Conservation (phyloP, 2,329 filamentous ascomycete species). For the Elsinoe ampelina region DNA sequence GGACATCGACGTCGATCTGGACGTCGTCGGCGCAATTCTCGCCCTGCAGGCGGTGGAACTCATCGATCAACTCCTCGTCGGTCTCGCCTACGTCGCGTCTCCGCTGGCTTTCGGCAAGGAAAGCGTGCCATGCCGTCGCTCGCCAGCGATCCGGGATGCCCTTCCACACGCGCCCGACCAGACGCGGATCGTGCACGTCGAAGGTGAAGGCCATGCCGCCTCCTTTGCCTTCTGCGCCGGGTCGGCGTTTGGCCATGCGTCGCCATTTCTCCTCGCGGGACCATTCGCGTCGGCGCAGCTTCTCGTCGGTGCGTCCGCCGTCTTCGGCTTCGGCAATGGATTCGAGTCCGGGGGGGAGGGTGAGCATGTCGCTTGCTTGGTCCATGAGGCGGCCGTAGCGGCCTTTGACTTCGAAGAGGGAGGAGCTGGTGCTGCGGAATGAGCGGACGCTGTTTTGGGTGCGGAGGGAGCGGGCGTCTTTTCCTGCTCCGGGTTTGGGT, state of each 20-base stretch:
- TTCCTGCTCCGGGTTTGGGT: conserved; percentile 12
- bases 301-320: conserved; percentile 38
- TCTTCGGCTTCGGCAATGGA: conserved; percentile 39
- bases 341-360: conserved; percentile 44
- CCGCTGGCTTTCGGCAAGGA: conserved; percentile 68
- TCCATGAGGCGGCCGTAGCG: conserved; percentile 46
- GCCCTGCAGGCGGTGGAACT: conserved; percentile 64
- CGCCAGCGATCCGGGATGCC: conserved; percentile 96
- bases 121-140: conserved; percentile 87
- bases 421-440: not conserved
- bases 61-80: conserved; percentile 60
- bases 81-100: conserved; percentile 51
- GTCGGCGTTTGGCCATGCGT: conserved; percentile 48
- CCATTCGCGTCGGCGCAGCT: conserved; percentile 50
- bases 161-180: conserved; percentile 92
- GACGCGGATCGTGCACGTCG: conserved; percentile 64
- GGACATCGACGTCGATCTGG: conserved; percentile 95
- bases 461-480: conserved; percentile 7
- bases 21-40: conserved; percentile 78
- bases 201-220: conserved; percentile 66
- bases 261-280: conserved; percentile 57
- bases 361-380: conserved; percentile 57
- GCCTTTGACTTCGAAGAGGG: conserved; percentile 35
- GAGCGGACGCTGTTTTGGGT: conserved; percentile 1
- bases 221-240: conserved; percentile 33